Evolutionary conservation across 495 filamentous ascomycete genomes (phyloP).

Genomic region (Lasiosphaeria miniovina): DNA sequence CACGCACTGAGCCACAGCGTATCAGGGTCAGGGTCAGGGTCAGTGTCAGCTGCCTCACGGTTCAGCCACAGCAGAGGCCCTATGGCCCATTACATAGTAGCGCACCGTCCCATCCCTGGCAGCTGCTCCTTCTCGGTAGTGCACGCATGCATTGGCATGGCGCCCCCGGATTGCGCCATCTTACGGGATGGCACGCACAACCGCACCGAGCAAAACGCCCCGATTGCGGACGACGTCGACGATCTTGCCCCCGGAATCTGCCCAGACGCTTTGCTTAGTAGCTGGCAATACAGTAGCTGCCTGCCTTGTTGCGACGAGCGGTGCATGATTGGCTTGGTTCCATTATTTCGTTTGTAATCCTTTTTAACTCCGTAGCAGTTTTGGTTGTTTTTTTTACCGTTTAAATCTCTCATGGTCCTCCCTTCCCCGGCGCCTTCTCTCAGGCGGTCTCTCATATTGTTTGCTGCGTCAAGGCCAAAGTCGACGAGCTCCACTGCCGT

Average conservation of each 20-base stretch:
- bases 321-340: not conserved
- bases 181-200: not conserved
- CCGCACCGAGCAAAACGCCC: not conserved
- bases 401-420: not conserved
- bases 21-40: too few species aligned
- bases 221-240: conserved; percentile 13
- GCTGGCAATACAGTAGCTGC: too few species aligned
- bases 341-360: not conserved
- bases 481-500: too few species aligned
- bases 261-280: too few species aligned
- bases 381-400: not conserved
- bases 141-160: not conserved
- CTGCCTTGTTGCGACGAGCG: too few species aligned
- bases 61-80: too few species aligned
- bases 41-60: too few species aligned
- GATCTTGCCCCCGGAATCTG: not conserved
- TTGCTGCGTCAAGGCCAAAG: too few species aligned
- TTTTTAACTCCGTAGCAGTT: not conserved
- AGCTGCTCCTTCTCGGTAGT: too few species aligned
- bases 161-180: conserved; percentile 13
- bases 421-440: conserved; percentile 6
- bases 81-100: too few species aligned
- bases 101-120: too few species aligned
- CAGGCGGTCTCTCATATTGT: conserved; percentile 6
- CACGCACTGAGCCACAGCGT: too few species aligned